A percentile compares a stretch with the other conserved stretches of the same genome.
These are phyloP conservation scores for Podochytrium sp. DNA, from an alignment of 192 early-diverging fungal species.

Conservation along the genomic window DNA sequence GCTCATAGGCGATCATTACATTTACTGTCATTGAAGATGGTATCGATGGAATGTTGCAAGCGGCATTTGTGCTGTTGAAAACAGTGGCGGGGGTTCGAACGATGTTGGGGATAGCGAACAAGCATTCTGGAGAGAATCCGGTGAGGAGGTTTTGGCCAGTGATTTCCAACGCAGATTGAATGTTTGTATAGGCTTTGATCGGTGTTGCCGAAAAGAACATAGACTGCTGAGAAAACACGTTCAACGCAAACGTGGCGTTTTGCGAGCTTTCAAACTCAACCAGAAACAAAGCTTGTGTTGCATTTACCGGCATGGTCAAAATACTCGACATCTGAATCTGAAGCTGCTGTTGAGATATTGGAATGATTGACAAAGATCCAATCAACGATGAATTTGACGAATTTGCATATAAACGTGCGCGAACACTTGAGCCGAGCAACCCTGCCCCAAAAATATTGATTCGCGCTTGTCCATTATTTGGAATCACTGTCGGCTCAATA, in stretches of 20 bases:
- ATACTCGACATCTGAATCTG: neutral
- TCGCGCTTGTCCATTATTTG: neutral
- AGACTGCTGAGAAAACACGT: neutral
- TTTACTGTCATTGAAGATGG: neutral
- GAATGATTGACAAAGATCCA: no score
- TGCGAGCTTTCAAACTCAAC: neutral
- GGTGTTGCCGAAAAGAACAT: neutral
- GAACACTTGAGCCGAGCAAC: neutral
- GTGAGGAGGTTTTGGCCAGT: neutral
- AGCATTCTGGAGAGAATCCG: neutral
- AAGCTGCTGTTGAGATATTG: neutral
- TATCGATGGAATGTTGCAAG: neutral
- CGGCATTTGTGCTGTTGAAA: neutral
- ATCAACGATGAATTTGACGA: no score
- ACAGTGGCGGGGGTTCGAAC: neutral
- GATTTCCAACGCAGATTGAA: neutral
- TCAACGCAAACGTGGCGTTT: neutral
- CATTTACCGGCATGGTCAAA: neutral
- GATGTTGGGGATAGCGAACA: neutral
- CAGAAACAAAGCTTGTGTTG: neutral
- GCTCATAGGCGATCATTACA: neutral
- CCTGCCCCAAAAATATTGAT: constrained; percentile 12
- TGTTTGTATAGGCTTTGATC: neutral
- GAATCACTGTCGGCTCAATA: constrained; percentile 23
- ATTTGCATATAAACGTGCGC: neutral